Evolutionary conservation across 176 grass and related monocot genomes (phyloP).

Genomic region (Rhipidocladum racemiflorum): DNA sequence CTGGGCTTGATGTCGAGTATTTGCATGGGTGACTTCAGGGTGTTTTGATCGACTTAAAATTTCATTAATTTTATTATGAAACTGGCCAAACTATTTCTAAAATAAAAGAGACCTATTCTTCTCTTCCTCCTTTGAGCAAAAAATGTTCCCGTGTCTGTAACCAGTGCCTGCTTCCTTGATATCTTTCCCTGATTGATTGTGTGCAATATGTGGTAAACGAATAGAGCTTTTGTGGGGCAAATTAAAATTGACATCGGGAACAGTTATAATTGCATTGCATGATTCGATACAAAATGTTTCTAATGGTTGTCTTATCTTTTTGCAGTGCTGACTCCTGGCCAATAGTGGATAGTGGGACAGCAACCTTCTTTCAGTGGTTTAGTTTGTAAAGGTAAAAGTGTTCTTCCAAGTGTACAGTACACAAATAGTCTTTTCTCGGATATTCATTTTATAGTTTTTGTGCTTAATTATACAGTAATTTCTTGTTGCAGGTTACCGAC

Average conservation of each 20-base stretch:
- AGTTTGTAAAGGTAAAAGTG: slow-evolving; percentile 40
- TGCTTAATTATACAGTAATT: background rate
- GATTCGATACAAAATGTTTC: background rate
- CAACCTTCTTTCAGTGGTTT: slow-evolving; percentile 29
- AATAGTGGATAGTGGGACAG: slow-evolving; percentile 47
- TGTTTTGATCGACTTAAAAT: background rate
- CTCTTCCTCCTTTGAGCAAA: background rate
- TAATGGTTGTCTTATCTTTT: slow-evolving; percentile 11
- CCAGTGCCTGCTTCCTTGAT: background rate
- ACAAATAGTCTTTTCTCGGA: background rate
- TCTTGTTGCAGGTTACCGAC: slow-evolving; percentile 30
- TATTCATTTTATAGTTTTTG: background rate
- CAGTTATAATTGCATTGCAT: background rate
- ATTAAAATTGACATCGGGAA: background rate
- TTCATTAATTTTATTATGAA: background rate
- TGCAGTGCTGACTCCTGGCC: slow-evolving; percentile 62
- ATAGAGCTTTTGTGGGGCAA: background rate
- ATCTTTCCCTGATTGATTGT: background rate
- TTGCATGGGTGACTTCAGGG: background rate
- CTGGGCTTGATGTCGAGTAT: background rate
- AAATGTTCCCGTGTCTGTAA: no score
- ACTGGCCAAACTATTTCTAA: background rate
- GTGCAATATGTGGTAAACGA: background rate
- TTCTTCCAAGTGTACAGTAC: background rate
- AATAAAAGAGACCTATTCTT: background rate